Base-by-base conservation (phyloP, 257 asterid species). In the Plantago major region DNA sequence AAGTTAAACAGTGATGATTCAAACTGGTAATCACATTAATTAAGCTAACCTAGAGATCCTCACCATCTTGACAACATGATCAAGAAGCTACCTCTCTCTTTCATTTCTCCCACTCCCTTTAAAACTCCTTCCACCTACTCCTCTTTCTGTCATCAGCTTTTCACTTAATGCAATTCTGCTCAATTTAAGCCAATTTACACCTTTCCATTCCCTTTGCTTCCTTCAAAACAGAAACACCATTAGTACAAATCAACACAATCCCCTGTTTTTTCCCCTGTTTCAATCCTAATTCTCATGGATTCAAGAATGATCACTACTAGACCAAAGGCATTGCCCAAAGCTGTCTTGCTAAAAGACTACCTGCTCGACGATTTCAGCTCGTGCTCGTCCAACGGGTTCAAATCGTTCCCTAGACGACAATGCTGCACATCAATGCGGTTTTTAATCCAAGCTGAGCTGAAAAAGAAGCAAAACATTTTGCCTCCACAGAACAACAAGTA, bases 1-100 rank as follows among this genome's bases (percentile, higher is more conserved):
- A 22, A 18, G 37, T 51, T 15, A 28, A 57, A 55, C 11, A 11
- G 0, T 11, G 15, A 11, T 53, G 42, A 53, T 19, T 26, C n/a
- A 55, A 55, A 28, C 59, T 51, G 9, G 26, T 64, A 64, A 43
- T 43, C 60, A 57, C 73, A 66, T 61, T 64, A 52, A 49, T 45
- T 58, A 40, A 37, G 44, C 53, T 54, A 46, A 68, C 71, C 90
- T 87, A 65, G 93, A 84, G 90, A 87, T 87, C 93, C 73, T 86
- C 87, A 82, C 83, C 78, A 12, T 42, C 33, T 30, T 30, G 37
- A 30, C 37, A 30, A n/a, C 30, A 61, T 67, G 53, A 16, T 58
- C 11, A 16, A 55, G 92, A 86, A 84, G 75, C 74, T 81, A 62
- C 92, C 84, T 72, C 79, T 69, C 72, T 66, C 82, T 71, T 84